phyloP scores from a whole-genome alignment of 768 basidiomycete species.

The Neoboletus magnificus region DNA sequence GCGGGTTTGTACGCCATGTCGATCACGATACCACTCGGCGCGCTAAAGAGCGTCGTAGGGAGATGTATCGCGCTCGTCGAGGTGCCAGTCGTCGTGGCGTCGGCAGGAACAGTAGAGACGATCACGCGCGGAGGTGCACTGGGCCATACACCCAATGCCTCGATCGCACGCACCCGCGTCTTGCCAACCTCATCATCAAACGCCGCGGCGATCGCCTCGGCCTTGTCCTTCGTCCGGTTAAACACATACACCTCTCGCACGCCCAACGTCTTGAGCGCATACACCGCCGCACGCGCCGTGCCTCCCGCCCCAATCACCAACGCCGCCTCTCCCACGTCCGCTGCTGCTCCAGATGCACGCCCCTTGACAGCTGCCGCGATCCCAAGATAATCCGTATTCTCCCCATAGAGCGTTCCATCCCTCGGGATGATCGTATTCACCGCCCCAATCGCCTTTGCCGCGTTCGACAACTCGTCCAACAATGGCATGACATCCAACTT shows the following conservation, averaged over 20 bases:
- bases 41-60: constrained; percentile 53
- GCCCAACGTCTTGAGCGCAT: constrained; percentile 72
- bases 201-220: constrained; percentile 58
- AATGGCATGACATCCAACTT: constrained; percentile 87
- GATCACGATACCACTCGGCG: constrained; percentile 70
- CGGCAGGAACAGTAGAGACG: constrained; percentile 84
- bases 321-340: constrained; percentile 37
- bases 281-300: constrained; percentile 91
- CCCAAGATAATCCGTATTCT: constrained; percentile 96
- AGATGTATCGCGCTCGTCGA: constrained; percentile 42
- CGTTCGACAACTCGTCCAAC: constrained; percentile 74
- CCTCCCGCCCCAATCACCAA: constrained; percentile 95
- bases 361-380: constrained; percentile 58
- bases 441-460: constrained; percentile 85
- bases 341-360: constrained; percentile 36
- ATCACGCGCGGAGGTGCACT: constrained; percentile 64
- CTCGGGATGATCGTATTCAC: constrained; percentile 82
- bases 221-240: constrained; percentile 80
- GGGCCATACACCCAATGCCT: constrained; percentile 55
- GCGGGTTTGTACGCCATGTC: constrained; percentile 96
- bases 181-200: constrained; percentile 44
- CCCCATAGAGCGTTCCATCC: constrained; percentile 63
- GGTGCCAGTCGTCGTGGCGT: constrained; percentile 42
- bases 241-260: constrained; percentile 74
- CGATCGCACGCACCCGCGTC: constrained; percentile 57